Evolutionary conservation across 768 basidiomycete genomes (phyloP), one percentile per base, ranked within the genome.

Genomic region (Dacryopinax primogenitus): DNA sequence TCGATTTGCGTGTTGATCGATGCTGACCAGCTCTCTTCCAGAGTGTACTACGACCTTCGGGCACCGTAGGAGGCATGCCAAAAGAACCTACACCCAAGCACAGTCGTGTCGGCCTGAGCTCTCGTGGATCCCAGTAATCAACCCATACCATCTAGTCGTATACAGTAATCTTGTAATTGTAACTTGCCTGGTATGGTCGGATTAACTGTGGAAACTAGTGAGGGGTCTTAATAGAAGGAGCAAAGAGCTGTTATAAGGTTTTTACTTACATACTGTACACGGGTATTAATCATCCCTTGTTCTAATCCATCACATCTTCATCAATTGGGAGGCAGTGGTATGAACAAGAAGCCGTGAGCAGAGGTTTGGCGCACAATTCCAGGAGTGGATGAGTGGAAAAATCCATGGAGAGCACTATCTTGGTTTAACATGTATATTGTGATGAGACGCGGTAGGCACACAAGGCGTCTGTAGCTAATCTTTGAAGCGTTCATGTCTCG

Each of bases 31-130:
- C n/a, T n/a, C n/a, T n/a, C n/a, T n/a, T n/a, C n/a, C 30, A 58
- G 51, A 58, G 51, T 30, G 51, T 58, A 23, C 21, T 58, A 30
- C 51, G 51, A 30, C 51, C 51, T 6, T 58, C 51, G 26, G 51
- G 51, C 26, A 58, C 51, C 11, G 51, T 58, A 23, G 51, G 51
- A 9, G 51, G 51, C 23, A 58, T 58, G 51, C 51, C 51, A 26
- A 58, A 58, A 21, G 51, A 58, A 58, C 51, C 51, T 21, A 58
- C 51, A 30, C 51, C 51, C 26, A 58, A 58, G 32, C 51, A 23
- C 21, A 58, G 51, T 32, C 51, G 51, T 30, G 51, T 58, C 23
- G 51, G 51, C 51, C 32, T 58, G 51, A 58, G 26, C 51, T 58
- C 51, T 23, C 51, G 51, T 13, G 26, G 45, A 58, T 11, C 51